phyloP scores from a whole-genome alignment of 352 stramenopile genomes.

The Phytophthora ramorum region DNA sequence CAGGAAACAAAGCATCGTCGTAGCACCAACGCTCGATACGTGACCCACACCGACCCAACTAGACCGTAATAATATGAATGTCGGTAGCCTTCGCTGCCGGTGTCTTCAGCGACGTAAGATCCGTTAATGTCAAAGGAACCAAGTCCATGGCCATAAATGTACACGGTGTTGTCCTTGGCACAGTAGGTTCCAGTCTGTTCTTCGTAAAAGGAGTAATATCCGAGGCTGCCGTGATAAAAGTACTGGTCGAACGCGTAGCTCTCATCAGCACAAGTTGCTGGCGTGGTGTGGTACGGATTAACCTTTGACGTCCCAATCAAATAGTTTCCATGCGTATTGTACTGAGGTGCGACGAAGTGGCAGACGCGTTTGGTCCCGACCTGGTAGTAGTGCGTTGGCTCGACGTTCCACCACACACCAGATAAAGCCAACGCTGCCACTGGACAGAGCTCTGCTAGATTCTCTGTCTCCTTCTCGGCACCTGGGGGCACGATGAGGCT shows the following conservation, averaged over 20 bases:
- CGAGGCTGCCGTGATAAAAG: conserved; percentile 17
- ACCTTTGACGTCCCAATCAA: conserved; percentile 7
- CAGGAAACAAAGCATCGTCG: conserved; percentile 5
- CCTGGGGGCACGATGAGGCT: conserved; percentile 10
- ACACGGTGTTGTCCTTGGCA: neutral
- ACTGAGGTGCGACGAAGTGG: conserved; percentile 27
- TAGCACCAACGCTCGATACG: conserved; percentile 19
- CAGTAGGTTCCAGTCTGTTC: conserved; percentile 6
- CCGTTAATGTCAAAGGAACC: conserved; percentile 6
- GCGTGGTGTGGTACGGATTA: conserved; percentile 6
- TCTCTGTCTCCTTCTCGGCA: neutral
- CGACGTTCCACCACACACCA: conserved; percentile 21
- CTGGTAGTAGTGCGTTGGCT: conserved; percentile 27
- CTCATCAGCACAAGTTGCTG: conserved; percentile 13
- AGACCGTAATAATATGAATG: conserved; percentile 1
- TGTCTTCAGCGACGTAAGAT: neutral
- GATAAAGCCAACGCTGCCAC: conserved; percentile 17
- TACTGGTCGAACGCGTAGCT: conserved; percentile 18
- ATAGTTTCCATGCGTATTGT: conserved; percentile 22
- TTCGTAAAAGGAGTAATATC: conserved; percentile 6
- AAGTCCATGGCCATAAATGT: neutral
- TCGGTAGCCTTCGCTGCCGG: neutral
- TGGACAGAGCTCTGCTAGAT: conserved; percentile 12
- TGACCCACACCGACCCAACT: conserved; percentile 15
- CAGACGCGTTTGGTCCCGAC: conserved; percentile 9